These are phyloP conservation scores for Artemisia argyi DNA, from an alignment of 129 eudicot genomes.

Conservation along the genomic window DNA sequence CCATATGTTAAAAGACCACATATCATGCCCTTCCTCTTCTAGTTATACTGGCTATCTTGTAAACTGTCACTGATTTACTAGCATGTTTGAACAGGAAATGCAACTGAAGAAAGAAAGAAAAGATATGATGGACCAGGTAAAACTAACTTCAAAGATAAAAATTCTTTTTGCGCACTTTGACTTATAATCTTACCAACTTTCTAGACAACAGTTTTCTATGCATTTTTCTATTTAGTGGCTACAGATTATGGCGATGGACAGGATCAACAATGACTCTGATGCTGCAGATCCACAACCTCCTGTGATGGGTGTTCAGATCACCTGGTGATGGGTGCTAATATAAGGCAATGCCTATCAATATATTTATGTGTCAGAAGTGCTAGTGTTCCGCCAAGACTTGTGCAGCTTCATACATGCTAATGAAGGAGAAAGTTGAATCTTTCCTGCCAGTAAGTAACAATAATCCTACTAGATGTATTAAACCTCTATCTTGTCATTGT, in stretches of 20 bases:
- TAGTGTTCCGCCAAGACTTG: background rate
- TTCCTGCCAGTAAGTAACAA: constrained; percentile 1
- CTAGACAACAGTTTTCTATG: constrained; percentile 1
- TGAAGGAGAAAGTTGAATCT: background rate
- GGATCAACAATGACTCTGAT: constrained; percentile 6
- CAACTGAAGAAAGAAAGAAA: constrained; percentile 22
- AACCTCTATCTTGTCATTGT: constrained; percentile 1
- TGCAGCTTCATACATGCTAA: constrained; percentile 1
- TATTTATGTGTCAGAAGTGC: background rate
- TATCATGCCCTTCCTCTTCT: background rate
- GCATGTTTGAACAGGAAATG: constrained; percentile 18
- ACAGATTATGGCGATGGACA: constrained; percentile 16
- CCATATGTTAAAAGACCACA: background rate
- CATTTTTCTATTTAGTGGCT: constrained; percentile 15
- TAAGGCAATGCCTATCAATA: background rate
- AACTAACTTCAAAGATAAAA: background rate
- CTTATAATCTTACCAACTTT: background rate
- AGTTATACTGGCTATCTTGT: background rate
- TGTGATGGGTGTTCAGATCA: constrained; percentile 3
- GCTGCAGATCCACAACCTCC: constrained; percentile 11
- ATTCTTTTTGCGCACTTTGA: background rate
- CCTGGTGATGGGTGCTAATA: constrained; percentile 7
- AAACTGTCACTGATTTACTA: background rate
- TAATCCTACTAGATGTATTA: background rate
- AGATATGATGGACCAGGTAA: constrained; percentile 20